Evolutionary conservation across 2,329 filamentous ascomycete species (phyloP).

Genomic region (Cadophora gregata): DNA sequence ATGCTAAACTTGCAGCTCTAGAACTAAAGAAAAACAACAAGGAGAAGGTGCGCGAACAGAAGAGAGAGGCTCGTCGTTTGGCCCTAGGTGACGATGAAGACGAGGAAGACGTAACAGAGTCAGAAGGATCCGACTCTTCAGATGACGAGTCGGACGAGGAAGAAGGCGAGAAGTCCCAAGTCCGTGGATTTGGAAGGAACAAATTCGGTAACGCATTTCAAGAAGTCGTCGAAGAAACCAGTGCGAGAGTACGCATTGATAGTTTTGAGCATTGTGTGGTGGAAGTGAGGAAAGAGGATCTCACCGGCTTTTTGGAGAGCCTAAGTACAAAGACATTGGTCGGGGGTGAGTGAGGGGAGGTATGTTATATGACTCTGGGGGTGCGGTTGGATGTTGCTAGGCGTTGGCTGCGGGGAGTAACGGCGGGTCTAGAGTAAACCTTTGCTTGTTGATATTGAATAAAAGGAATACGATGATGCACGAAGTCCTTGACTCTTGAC

Average conservation of each 20-base stretch:
- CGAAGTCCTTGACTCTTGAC: background rate
- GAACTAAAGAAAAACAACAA: slow-evolving; percentile 64
- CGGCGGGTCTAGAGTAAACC: background rate
- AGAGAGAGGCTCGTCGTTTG: slow-evolving; percentile 61
- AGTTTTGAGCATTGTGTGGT: slow-evolving; percentile 98
- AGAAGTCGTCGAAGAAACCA: slow-evolving; percentile 91
- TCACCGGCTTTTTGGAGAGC: slow-evolving; percentile 87
- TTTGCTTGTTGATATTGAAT: slow-evolving; percentile 11
- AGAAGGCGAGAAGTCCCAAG: slow-evolving; percentile 58
- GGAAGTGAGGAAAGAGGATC: slow-evolving; percentile 95
- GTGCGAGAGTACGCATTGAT: slow-evolving; percentile 87
- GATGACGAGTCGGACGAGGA: slow-evolving; percentile 57
- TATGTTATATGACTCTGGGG: slow-evolving; percentile 34
- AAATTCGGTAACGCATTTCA: slow-evolving; percentile 95
- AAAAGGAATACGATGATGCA: background rate
- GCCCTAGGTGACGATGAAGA: slow-evolving; percentile 55
- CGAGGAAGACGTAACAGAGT: slow-evolving; percentile 59
- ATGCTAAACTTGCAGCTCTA: slow-evolving; percentile 65
- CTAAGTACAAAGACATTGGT: slow-evolving; percentile 90
- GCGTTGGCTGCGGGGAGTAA: slow-evolving; percentile 14
- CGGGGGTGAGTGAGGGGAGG: slow-evolving; percentile 52
- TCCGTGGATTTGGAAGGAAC: slow-evolving; percentile 78
- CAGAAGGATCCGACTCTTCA: slow-evolving; percentile 54
- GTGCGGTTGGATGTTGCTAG: slow-evolving; percentile 5
- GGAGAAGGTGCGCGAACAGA: slow-evolving; percentile 65